These are phyloP conservation scores for Camellia granthamiana DNA, from an alignment of 148 eudicot genomes.

Conservation along the genomic window DNA sequence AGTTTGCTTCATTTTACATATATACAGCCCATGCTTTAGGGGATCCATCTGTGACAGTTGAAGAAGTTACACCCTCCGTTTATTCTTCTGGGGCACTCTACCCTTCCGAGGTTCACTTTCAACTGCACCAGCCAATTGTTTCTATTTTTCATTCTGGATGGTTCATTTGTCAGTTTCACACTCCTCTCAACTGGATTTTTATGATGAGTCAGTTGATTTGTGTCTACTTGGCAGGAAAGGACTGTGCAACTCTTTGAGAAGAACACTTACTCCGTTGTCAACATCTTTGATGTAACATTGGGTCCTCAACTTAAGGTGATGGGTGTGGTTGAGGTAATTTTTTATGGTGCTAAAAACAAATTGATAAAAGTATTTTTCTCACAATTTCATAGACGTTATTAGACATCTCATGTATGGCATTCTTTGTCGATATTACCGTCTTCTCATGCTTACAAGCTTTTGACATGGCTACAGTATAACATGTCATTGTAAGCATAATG, in stretches of 20 bases:
- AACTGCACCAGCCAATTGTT: conserved; percentile 6
- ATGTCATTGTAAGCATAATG: neutral
- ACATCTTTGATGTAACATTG: conserved; percentile 94
- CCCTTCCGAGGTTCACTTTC: conserved; percentile 72
- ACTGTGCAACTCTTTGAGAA: conserved; percentile 85
- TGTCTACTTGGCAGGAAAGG: conserved; percentile 85
- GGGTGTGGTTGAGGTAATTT: conserved; percentile 88
- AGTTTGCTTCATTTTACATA: conserved; percentile 20
- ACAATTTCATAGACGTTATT: neutral
- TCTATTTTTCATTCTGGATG: neutral
- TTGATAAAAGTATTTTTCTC: neutral
- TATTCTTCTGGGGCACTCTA: conserved; percentile 68
- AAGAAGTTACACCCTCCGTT: conserved; percentile 78
- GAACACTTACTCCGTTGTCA: conserved; percentile 95
- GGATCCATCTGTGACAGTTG: conserved; percentile 88
- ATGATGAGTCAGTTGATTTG: conserved; percentile 54
- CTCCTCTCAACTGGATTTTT: conserved; percentile 29
- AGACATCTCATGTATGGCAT: neutral
- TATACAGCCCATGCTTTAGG: conserved; percentile 80
- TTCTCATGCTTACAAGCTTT: neutral
- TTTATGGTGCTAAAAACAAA: neutral
- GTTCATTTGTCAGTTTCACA: conserved; percentile 23
- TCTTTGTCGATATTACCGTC: neutral
- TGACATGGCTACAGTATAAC: no score
- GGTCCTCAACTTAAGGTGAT: conserved; percentile 86